Conservation (phyloP, 768 basidiomycete genomes). For the Inosperma sp. region DNA sequence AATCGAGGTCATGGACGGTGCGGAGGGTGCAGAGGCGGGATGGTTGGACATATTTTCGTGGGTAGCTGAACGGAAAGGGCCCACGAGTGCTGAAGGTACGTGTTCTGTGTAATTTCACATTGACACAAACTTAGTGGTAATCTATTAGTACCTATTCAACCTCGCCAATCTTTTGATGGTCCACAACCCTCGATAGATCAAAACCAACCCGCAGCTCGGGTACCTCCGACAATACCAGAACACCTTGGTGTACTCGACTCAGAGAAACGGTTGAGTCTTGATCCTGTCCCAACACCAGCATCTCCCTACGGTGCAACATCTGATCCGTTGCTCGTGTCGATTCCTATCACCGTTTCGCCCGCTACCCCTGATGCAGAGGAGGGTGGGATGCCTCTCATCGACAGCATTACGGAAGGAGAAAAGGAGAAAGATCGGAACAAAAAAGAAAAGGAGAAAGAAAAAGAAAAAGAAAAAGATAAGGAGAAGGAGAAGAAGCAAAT, state of each 20-base stretch:
- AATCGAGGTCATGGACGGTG: constrained; percentile 77
- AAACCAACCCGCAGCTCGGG: not conserved
- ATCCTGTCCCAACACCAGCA: not conserved
- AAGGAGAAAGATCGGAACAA: constrained; percentile 14
- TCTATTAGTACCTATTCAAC: constrained; percentile 10
- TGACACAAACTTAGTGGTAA: not conserved
- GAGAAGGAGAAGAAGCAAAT: constrained; percentile 8
- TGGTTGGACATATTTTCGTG: constrained; percentile 86
- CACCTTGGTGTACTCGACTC: constrained; percentile 5
- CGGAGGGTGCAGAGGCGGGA: constrained; percentile 73
- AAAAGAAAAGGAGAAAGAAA: constrained; percentile 17
- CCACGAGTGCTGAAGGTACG: not conserved
- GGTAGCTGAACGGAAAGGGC: constrained; percentile 60
- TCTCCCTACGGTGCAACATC: not conserved
- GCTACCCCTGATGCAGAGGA: constrained; percentile 45
- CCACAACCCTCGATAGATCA: constrained; percentile 7
- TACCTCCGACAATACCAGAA: constrained; percentile 3
- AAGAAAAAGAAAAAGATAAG: too few relatives aligned
- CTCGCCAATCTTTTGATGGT: constrained; percentile 13
- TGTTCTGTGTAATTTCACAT: not conserved
- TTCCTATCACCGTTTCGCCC: constrained; percentile 58
- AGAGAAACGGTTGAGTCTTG: not conserved
- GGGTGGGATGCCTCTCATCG: constrained; percentile 10
- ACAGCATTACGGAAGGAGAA: constrained; percentile 12
- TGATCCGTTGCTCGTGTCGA: constrained; percentile 15